Base-by-base conservation (phyloP, 2,329 filamentous ascomycete genomes). In the Dendrostoma leiphaemia region DNA sequence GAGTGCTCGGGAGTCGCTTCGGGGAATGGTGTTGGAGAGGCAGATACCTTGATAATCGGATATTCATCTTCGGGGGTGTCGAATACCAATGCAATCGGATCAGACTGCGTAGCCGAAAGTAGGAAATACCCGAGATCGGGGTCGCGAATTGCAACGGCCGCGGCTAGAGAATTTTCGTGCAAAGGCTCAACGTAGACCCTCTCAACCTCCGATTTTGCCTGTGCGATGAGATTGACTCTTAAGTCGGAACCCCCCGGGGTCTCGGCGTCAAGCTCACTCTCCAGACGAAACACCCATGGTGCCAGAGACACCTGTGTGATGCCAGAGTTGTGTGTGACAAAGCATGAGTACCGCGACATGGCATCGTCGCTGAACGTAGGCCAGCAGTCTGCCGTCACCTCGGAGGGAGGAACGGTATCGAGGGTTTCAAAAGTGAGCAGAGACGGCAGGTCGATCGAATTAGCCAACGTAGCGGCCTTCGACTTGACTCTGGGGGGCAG, bases 71-170 rank as follows among this genome's bases (percentile, higher is more conserved):
- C 82, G 1, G 83, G 82, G 0, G 74, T 70, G 19, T 86, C 84
- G 58, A 87, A 85, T 2, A 74, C 74, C n/a, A 87, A 61, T 15
- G 78, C 76, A 8, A 86, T 69, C 2, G 84, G 80, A 32, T 83
- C 80, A 56, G 80, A 77, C 9, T 79, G 74, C 2, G 81, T 85
- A 7, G 81, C 74, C 7, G 83, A 85, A 23, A 87, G 71, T 10
- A 86, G 67, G 48, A 86, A 82, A 61, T 86, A 85, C 51, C 84
- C 84, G 23, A 87, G 73, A 63, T 86, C 84, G 3, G 83, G 81
- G 59, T 86, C 83, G 21, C 74, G 74, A 51, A 86, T 75, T 7
- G 78, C 73, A 37, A 75, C 73, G 53, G 76, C 74, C 12, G 81
- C 81, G 15, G 82, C 76, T 35, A 87, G 70, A 13, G 78, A 74